Base-by-base conservation (phyloP, 2,329 filamentous ascomycete species). In the Mollisiaceae sp. region DNA sequence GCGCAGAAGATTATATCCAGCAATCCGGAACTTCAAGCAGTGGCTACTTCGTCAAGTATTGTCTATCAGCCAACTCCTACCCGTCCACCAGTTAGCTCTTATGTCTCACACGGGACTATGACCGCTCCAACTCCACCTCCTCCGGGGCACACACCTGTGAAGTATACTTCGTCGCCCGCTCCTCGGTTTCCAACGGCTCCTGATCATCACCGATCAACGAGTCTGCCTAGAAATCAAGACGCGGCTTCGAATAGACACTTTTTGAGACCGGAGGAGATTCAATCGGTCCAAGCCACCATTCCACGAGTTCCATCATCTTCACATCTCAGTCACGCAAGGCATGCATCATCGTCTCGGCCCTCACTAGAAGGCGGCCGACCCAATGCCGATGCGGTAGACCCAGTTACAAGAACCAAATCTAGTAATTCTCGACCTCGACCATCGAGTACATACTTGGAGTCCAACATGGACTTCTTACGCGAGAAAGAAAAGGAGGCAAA, bases 381-480 rank as follows among this genome's bases (percentile, higher is more conserved):
- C 1, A 84, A 83, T 43, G 73, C 85, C 64, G 91, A 94, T 58
- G 74, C 86, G 8, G 80, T 86, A 9, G 87, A 90, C 43, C 79
- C 83, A 0, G 77, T 89, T 9, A 83, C 87, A 1, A 88, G 85
- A 73, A 86, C 88, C 1, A 88, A 85, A 73, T 89, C 90, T 27
- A 85, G 87, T n/a, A 86, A 87, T 70, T 77, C 84, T 71, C 88
- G 89, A 67, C 84, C 87, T 62, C 86, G 94, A 55, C 94, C 94
- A 75, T 83, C 88, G 0, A 97, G 94, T 76, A 91, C 92, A 39
- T 92, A 94, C 75, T 85, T 97, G 3, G 91, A 93, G 71, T 91
- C 91, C 0, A 93, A 91, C 74, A 82, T 95, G 60, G 93, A 97
- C 65, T 93, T 92, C 73, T 82, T 97, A 20, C 89, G 92, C 24